phyloP scores from a whole-genome alignment of 305 asterid species.

The Fraxinus albicans region DNA sequence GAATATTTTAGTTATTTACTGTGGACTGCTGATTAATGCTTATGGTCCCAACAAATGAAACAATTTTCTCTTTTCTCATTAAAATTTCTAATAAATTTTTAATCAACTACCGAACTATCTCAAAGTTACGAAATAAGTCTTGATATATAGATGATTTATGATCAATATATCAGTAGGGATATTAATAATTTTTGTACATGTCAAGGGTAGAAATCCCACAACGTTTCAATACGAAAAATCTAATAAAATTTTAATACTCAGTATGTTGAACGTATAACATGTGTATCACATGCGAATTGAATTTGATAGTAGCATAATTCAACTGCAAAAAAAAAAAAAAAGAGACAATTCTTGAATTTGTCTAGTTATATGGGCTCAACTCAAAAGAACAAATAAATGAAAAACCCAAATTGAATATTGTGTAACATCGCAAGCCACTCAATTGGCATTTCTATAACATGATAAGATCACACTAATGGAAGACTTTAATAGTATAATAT shows the following conservation, averaged over 20 bases:
- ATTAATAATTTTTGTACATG: neutral
- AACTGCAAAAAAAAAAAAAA: neutral
- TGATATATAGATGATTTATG: neutral
- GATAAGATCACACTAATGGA: conserved; percentile 42
- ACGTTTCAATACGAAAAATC: neutral
- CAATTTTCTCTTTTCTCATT: neutral
- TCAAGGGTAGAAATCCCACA: neutral
- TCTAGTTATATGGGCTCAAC: neutral
- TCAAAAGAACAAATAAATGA: neutral
- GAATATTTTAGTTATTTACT: neutral
- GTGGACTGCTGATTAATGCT: neutral
- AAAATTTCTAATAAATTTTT: conserved; percentile 13
- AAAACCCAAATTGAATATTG: conserved; percentile 4
- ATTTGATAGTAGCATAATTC: neutral
- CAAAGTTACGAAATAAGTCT: neutral
- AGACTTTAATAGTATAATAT: conserved; percentile 21
- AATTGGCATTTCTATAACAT: conserved; percentile 33
- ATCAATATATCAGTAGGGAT: neutral
- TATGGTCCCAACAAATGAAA: conserved; percentile 24
- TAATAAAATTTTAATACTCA: neutral
- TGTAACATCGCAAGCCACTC: conserved; percentile 32
- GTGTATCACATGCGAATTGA: neutral
- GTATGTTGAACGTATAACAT: neutral
- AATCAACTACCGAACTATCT: conserved; percentile 22
- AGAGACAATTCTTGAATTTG: neutral